Base-by-base conservation (phyloP, 1,139 yeast genomes). In the Williopsis jadinii region DNA sequence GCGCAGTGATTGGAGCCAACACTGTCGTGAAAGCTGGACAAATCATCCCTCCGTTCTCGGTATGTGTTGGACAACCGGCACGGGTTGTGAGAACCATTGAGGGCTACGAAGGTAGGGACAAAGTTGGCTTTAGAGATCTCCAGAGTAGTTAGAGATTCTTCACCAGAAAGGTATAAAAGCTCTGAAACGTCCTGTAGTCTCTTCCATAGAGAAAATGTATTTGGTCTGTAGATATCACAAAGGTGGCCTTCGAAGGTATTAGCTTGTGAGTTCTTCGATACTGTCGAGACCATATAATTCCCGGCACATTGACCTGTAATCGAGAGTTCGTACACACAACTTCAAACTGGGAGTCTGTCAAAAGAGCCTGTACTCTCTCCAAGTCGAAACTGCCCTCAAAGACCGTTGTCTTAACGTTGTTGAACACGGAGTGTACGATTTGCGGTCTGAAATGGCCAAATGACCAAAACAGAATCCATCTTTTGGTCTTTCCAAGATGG, bases 1-100 rank as follows among this genome's bases (percentile, higher is more conserved):
- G 74, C 1, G 68, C 72, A n/a, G 78, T 79, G 1, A 66, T 82
- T 37, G 90, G 81, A 8, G 85, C 88, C 8, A 86, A 85, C 4
- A 62, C 79, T 5, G 79, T 80, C 2, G 86, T 82, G 26, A 70
- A 70, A 30, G 40, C 44, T n/a, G 41, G 41, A 2, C 73, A 63
- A 48, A 75, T 71, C 47, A 70, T 80, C 15, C 80, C 83, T 1
- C 63, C 71, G 8, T 65, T 68, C 43, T 60, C 72, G 0, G 72
- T 81, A 19, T 80, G 71, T 13, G 81, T 64, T 11, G 88, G 88
- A 0, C 67, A 67, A 27, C 88, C 87, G 0, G 84, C 78, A 2
- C 68, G 59, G 48, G 72, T 78, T 6, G 54, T 75, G 15, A 70
- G 63, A 49, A 55, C 43, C 30, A 38, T 42, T 12, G 44, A 42